phyloP scores from a whole-genome alignment of 345 rosid species.

The rapeseed (Brassica napus) region Da-Ae NC_063446.1:30508001-30508500 shows the following conservation, averaged over 20 bases:
- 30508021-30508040: neutral
- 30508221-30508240: neutral
- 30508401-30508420: neutral
- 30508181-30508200: neutral
- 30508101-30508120: neutral
- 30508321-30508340: neutral
- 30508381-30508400: neutral
- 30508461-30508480: neutral
- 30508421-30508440: neutral
- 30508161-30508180: neutral
- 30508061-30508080: neutral
- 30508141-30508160: neutral
- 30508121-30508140: neutral
- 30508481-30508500: neutral
- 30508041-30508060: neutral
- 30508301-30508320: neutral
- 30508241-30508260: neutral
- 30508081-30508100: neutral
- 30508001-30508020: neutral
- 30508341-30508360: neutral
- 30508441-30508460: neutral
- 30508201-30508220: neutral
- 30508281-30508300: neutral
- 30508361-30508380: neutral
- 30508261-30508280: neutral